Conservation (phyloP, 164 flowering plant species). For the Chimonanthus salicifolius region DNA sequence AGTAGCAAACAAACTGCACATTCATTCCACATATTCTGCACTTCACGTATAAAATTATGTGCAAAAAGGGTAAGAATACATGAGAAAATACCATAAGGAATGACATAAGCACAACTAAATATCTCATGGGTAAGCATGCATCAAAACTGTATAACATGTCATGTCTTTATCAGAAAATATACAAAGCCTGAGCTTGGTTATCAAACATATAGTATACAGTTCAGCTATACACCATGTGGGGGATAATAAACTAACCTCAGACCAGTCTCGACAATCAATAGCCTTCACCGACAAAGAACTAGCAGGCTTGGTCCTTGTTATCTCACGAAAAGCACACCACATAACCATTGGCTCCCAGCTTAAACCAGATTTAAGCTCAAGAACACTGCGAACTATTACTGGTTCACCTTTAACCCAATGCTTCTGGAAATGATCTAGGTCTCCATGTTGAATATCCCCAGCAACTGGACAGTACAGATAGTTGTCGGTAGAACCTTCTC, state of each 20-base stretch:
- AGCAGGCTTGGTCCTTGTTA: constrained; percentile 24
- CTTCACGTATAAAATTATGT: no score
- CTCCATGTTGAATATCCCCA: constrained; percentile 27
- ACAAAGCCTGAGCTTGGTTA: no score
- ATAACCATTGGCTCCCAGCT: constrained; percentile 97
- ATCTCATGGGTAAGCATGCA: no score
- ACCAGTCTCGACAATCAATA: constrained; percentile 67
- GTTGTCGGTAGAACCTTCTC: constrained; percentile 47
- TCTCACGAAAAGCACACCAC: constrained; percentile 73
- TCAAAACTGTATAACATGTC: no score
- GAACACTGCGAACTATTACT: constrained; percentile 66
- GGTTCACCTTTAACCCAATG: constrained; percentile 83
- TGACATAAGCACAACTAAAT: no score
- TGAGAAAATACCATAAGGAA: no score
- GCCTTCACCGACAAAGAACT: constrained; percentile 56
- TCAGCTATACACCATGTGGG: no score
- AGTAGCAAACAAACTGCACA: no score
- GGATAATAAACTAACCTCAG: constrained; percentile 44
- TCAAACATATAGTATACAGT: no score
- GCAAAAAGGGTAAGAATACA: no score
- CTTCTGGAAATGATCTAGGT: constrained; percentile 37
- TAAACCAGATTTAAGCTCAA: constrained; percentile 46
- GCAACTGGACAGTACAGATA: constrained; percentile 54
- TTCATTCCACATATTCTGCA: no score
- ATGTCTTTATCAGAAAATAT: no score